These are phyloP conservation scores for Solanum chiquidenum DNA, from an alignment of 257 asterid species.

Conservation along the genomic window DNA sequence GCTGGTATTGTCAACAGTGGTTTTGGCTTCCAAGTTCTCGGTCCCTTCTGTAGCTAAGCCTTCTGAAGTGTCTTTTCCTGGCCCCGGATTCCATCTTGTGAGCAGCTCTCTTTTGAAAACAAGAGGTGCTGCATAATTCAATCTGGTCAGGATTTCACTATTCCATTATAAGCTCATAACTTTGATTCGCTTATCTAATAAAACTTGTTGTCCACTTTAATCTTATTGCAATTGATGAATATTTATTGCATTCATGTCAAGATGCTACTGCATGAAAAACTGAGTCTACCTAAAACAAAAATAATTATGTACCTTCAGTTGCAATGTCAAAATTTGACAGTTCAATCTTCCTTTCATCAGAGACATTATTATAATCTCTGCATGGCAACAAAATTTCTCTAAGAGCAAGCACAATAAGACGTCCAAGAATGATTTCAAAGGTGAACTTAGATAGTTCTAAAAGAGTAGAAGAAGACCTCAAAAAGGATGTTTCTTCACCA, in stretches of 20 bases:
- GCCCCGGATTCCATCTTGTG: conserved; percentile 37
- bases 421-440: not conserved
- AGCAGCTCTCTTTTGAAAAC: conserved; percentile 47
- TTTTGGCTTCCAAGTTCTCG: conserved; percentile 29
- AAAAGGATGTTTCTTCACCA: conserved; percentile 28
- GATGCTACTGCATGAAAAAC: not conserved
- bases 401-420: not conserved
- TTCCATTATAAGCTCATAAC: not conserved
- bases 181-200: not conserved
- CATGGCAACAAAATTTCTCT: not conserved
- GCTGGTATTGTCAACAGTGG: conserved; percentile 36
- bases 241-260: not conserved
- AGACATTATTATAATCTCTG: not conserved
- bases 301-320: conserved; percentile 2
- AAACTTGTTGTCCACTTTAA: not conserved
- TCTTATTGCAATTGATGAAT: not conserved
- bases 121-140: conserved; percentile 34
- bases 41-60: conserved; percentile 31
- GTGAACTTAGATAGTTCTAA: not conserved
- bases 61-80: conserved; percentile 24
- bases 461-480: conserved; percentile 33
- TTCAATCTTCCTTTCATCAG: conserved; percentile 5
- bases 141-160: not conserved
- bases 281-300: not conserved
- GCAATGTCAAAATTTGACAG: not conserved